Base-by-base conservation (phyloP, 2,329 filamentous ascomycete species). In the Claviceps maximensis region DNA sequence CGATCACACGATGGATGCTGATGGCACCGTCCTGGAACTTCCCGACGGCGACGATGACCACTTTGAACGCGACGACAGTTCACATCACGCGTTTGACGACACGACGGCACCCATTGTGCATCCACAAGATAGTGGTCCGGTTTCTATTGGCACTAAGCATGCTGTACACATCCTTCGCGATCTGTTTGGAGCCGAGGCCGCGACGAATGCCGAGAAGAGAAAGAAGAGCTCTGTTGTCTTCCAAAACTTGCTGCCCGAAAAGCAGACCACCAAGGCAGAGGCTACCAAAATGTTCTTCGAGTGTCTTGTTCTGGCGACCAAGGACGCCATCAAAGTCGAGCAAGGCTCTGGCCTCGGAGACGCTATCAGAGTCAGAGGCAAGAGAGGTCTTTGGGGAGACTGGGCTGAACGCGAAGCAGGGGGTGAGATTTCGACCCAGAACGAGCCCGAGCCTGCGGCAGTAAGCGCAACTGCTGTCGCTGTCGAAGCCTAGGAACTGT, bases 241-340 rank as follows among this genome's bases (percentile, higher is more conserved):
- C 75, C 91, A 96, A 62, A 86, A 95, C 54, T 77, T 98, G 48
- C 78, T 96, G 36, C 93, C 93, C 0, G 88, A 95, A 69, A 72
- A 77, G 58, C 80, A 79, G 56, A 91, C 91, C 0, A 89, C 79
- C 59, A 87, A 88, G 68, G 86, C 86, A 9, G 93, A 97, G 62
- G 93, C 93, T 0, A 98, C 93, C 45, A 96, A 96, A 77, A 96
- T 98, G 89, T 98, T 98, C 74, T 98, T 98, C 62, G 93, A 98
- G 71, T 85, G 93, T 52, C 76, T 98, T 25, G 93, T 98, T 3
- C 77, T 98, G 47, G 93, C 91, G 5, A 98, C 93, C 44, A 98
- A 98, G 72, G 93, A 98, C 66, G 93, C 93, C 29, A 87, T 98
- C 71, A 95, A 95, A 71, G 89, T 97, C 27, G 91, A 97, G 66